phyloP scores from a whole-genome alignment of 495 filamentous ascomycete genomes.

The Lepidopterella palustris region DNA sequence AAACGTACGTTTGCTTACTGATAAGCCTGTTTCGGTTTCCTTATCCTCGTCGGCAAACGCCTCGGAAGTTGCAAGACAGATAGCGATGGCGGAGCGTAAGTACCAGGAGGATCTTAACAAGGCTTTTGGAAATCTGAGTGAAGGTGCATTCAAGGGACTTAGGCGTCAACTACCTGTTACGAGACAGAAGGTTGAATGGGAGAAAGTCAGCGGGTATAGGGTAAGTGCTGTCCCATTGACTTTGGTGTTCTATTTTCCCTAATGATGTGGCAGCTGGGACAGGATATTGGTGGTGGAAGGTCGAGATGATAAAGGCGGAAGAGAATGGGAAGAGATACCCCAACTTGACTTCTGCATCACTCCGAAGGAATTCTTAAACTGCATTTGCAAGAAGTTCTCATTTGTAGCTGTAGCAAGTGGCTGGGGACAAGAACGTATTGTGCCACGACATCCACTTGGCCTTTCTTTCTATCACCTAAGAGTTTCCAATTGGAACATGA shows the following conservation, averaged over 20 bases:
- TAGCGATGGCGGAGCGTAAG: conserved; percentile 73
- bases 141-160: conserved; percentile 90
- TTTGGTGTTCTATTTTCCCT: not conserved
- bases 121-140: conserved; percentile 79
- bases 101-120: conserved; percentile 95
- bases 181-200: conserved; percentile 98
- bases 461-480: too few species aligned
- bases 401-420: too few species aligned
- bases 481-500: too few species aligned
- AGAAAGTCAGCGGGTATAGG: conserved; percentile 94
- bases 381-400: too few species aligned
- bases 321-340: not conserved
- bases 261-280: not conserved
- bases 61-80: conserved; percentile 61
- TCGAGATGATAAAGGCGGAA: not conserved
- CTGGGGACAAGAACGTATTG: too few species aligned
- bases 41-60: conserved; percentile 54
- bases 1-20: conserved; percentile 85
- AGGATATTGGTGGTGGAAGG: conserved; percentile 2
- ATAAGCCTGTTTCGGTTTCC: conserved; percentile 61
- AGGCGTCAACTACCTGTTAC: conserved; percentile 92
- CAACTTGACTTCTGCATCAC: not conserved
- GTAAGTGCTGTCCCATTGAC: conserved; percentile 36
- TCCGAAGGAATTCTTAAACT: not conserved
- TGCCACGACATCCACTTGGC: too few species aligned